Conservation (phyloP, 768 basidiomycete genomes). For the Leccinum incarnatum region DNA sequence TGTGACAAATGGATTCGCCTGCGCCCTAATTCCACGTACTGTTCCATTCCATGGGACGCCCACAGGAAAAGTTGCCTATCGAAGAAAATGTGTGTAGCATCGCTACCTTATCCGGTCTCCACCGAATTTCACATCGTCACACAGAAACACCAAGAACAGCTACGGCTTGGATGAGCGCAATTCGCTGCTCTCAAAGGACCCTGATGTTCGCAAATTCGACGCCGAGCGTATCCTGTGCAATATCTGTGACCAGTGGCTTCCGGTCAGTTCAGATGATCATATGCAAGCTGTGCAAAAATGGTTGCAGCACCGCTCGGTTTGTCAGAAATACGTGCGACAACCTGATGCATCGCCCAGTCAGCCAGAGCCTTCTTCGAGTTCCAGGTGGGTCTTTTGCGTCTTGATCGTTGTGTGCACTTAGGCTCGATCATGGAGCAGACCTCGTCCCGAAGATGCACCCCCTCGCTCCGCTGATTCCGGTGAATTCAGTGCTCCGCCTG, state of each 20-base stretch:
- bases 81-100: conserved; percentile 61
- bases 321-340: conserved; percentile 38
- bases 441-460: conserved; percentile 22
- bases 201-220: conserved; percentile 73
- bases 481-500: conserved; percentile 16
- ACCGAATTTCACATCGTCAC: conserved; percentile 7
- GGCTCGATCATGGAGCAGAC: conserved; percentile 5
- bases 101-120: conserved; percentile 3
- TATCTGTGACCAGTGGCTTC: conserved; percentile 67
- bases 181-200: conserved; percentile 57
- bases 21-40: conserved; percentile 84
- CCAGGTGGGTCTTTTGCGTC: conserved; percentile 16
- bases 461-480: conserved; percentile 31
- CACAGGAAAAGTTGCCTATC: conserved; percentile 80
- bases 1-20: conserved; percentile 87
- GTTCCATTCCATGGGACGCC: conserved; percentile 86
- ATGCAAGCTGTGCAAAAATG: conserved; percentile 60
- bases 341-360: conserved; percentile 10
- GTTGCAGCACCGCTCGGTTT: conserved; percentile 58
- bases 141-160: conserved; percentile 45
- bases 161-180: conserved; percentile 62
- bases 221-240: conserved; percentile 69
- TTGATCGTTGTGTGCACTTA: conserved; percentile 4
- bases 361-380: conserved; percentile 23
- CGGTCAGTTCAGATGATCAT: conserved; percentile 58